Evolutionary conservation across 345 rosid species (phyloP).

Genomic region (Eucalyptus coolabah): DNA sequence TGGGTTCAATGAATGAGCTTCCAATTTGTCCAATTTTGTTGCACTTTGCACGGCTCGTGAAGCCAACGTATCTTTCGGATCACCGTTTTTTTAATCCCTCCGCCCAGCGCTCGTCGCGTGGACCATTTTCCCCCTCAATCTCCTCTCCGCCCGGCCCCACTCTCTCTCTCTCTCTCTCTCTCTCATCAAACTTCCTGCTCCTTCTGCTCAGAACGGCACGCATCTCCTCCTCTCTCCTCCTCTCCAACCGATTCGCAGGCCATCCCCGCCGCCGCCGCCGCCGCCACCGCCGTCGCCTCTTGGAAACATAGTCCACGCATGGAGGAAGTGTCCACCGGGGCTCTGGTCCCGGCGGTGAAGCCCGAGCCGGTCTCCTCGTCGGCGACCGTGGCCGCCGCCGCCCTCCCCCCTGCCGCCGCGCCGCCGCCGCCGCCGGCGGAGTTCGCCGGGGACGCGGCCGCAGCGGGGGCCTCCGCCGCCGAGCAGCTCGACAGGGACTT

Average conservation of each 20-base stretch:
- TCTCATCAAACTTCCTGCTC: neutral
- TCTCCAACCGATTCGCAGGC: neutral
- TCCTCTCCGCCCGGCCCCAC: neutral
- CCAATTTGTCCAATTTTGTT: too few relatives aligned
- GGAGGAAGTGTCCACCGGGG: conserved; percentile 39
- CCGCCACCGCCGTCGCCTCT: neutral
- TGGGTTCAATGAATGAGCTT: too few relatives aligned
- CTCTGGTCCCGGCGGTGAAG: conserved; percentile 57
- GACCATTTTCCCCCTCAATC: neutral
- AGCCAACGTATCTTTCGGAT: too few relatives aligned
- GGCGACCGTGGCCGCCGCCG: neutral
- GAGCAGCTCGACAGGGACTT: conserved; percentile 65
- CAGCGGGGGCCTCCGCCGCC: neutral
- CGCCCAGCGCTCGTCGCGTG: neutral
- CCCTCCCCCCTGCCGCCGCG: neutral
- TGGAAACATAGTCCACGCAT: neutral
- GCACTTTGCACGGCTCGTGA: too few relatives aligned
- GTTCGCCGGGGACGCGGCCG: neutral
- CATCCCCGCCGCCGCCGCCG: neutral
- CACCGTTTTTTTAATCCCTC: neutral
- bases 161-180: neutral
- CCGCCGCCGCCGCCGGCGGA: neutral
- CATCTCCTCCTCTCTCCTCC: neutral
- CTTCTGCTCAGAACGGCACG: neutral
- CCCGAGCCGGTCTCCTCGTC: conserved; percentile 9